Evolutionary conservation across 331 rosid genomes (phyloP).

Genomic region (Malus hybrid): DNA sequence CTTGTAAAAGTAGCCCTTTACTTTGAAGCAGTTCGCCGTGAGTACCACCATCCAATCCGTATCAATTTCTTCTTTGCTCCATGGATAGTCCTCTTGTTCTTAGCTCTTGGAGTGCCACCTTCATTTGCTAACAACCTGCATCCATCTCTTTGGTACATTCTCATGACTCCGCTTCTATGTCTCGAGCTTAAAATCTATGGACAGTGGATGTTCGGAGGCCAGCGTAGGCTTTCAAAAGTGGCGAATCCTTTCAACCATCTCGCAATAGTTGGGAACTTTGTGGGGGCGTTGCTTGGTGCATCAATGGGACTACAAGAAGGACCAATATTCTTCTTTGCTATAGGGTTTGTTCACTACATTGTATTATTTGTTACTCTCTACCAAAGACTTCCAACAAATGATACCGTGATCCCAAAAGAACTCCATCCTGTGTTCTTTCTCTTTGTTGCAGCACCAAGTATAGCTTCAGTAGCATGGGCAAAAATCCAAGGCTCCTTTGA

Average conservation of each 20-base stretch:
- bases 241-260: constrained; percentile 87
- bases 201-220: constrained; percentile 99
- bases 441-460: constrained; percentile 92
- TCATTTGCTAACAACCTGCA: constrained; percentile 40
- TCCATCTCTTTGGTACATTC: constrained; percentile 64
- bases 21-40: constrained; percentile 92
- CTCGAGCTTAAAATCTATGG: constrained; percentile 93
- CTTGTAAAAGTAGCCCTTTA: constrained; percentile 53
- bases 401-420: constrained; percentile 72
- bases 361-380: constrained; percentile 85
- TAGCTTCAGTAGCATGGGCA: constrained; percentile 91
- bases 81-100: constrained; percentile 73
- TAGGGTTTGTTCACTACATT: constrained; percentile 74
- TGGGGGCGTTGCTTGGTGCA: constrained; percentile 82
- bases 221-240: constrained; percentile 79
- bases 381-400: constrained; percentile 85
- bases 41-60: constrained; percentile 83
- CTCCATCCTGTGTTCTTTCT: constrained; percentile 90
- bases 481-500: constrained; percentile 72
- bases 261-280: constrained; percentile 77
- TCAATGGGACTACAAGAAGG: constrained; percentile 85
- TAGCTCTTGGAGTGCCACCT: constrained; percentile 72
- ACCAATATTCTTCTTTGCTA: constrained; percentile 81
- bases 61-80: constrained; percentile 91
- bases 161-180: constrained; percentile 59